Base-by-base conservation (phyloP, 345 rosid genomes). In the Aquilaria yunnanensis region DNA sequence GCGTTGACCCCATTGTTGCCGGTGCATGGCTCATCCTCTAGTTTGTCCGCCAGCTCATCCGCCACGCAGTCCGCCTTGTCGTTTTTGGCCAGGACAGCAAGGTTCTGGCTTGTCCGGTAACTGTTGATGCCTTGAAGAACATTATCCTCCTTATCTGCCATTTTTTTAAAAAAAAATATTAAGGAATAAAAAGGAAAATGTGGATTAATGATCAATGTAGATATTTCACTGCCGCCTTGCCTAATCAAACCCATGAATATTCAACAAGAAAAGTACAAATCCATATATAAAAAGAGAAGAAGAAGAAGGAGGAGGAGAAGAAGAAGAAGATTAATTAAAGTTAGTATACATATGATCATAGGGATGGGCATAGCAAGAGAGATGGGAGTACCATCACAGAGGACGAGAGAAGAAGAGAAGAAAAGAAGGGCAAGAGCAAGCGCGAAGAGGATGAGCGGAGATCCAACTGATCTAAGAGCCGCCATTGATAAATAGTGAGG, bases 51-150 rank as follows among this genome's bases (percentile, higher is more conserved):
- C 0, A 89, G 62, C 66, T 78, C 49, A 32, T 85, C 86, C 2
- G 96, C 96, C 0, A 80, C 74, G 64, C 96, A 92, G 0, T 52
- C 72, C 0, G 96, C 98, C 10, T 83, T 85, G 12, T 70, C 71
- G 67, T 84, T 81, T 74, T 82, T 80, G 34, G 66, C 4, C 9
- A 87, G 78, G 5, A 72, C 51, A 0, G 80, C 75, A 32, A 89
- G 84, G 51, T 57, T 75, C 33, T 59, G 56, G 1, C 86, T 58
- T 30, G 75, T 75, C 56, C 96, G 60, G 75, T 77, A 84, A 70
- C 83, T 81, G 80, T 92, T 85, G 52, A 92, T 68, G 55, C 90
- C 96, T 72, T 83, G 90, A 10, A 86, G 83, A 65, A 89, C 84
- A 65, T 73, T 61, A 72, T 85, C 83, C 69, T 83, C 84, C 6